Evolutionary conservation across 495 filamentous ascomycete species (phyloP).

Genomic region (Poronia punctata): DNA sequence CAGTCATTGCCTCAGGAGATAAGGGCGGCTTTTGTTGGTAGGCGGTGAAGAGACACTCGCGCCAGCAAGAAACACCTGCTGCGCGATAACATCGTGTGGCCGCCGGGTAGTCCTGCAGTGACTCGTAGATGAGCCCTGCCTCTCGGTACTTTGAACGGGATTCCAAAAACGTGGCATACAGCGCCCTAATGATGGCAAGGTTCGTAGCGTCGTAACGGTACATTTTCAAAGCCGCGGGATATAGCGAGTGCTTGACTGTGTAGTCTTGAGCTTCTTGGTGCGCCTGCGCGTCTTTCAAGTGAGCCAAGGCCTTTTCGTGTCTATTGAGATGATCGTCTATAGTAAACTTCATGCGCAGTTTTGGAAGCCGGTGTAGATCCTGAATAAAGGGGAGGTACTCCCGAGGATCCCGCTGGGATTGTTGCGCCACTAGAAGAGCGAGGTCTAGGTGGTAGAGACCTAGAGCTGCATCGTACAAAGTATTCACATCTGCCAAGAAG

Average conservation of each 20-base stretch:
- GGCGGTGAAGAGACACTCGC: slow-evolving; percentile 76
- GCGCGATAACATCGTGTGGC: slow-evolving; percentile 75
- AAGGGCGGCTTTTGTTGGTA: slow-evolving; percentile 53
- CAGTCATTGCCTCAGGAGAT: slow-evolving; percentile 45
- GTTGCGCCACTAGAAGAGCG: slow-evolving; percentile 83
- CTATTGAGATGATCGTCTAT: slow-evolving; percentile 84
- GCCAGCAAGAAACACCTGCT: slow-evolving; percentile 69
- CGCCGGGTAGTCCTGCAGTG: slow-evolving; percentile 58
- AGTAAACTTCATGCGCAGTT: slow-evolving; percentile 62
- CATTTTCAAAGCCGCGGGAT: slow-evolving; percentile 66
- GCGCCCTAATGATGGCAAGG: slow-evolving; percentile 51
- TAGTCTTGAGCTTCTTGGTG: slow-evolving; percentile 75
- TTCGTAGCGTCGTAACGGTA: slow-evolving; percentile 69
- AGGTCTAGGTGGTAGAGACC: slow-evolving; percentile 89
- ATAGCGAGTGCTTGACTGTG: slow-evolving; percentile 69
- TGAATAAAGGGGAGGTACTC: slow-evolving; percentile 96
- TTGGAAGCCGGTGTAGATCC: slow-evolving; percentile 65
- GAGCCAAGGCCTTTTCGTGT: slow-evolving; percentile 64
- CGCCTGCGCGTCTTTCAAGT: slow-evolving; percentile 56
- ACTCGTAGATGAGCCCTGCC: slow-evolving; percentile 84
- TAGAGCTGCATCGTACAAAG: slow-evolving; percentile 83
- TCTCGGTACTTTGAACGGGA: slow-evolving; percentile 69
- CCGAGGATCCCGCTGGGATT: slow-evolving; percentile 90
- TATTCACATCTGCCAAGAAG: slow-evolving; percentile 89
- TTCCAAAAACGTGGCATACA: slow-evolving; percentile 75